Evolutionary conservation across 169 alveolate genomes (phyloP), one percentile per base, ranked within the genome.

Genomic region (Perkinsus olseni): DNA sequence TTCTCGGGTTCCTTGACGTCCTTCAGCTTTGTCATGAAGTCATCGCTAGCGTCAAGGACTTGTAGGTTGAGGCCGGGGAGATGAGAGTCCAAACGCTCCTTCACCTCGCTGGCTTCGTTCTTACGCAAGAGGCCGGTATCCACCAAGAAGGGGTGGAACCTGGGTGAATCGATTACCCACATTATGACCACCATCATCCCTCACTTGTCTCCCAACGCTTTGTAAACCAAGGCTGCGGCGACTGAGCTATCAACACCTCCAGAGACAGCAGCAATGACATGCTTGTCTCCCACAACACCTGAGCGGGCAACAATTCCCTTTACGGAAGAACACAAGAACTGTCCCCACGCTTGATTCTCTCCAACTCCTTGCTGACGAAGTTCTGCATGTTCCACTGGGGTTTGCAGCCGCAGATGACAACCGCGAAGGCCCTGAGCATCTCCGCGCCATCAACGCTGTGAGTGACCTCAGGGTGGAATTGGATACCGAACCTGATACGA

Each of bases 221-320:
- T 91, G 39, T 39, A 93, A 51, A 95, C 40, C 0, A 92, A 93
- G 45, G 92, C 94, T 0, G 95, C 96, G 8, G 96, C 96, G 31
- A 95, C 96, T 1, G 94, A 91, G 48, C 95, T 93, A 51, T 95
- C 96, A 8, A 95, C 96, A 39, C 96, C 96, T 0, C 96, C 96
- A n/a, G 94, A 91, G 74, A 95, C 94, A 31, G 95, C 96, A 0
- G 96, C 96, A 39, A 95, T 45, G 74, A 94, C 95, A 40, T 92
- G 82, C 82, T 62, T 62, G 17, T 62, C 82, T 21, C 82, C 82
- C 4, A 62, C 82, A 24, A 62, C 82, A 21, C 82, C 82, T 62
- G 82, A 62, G 1, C 28, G 50, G 50, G 50, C 50, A 40, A 40
- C 21, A 6, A 40, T 40, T 3, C 50, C 11, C 50, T 40, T 40